Base-by-base conservation (phyloP, 257 asterid genomes). In the Solanum sitiens region DNA sequence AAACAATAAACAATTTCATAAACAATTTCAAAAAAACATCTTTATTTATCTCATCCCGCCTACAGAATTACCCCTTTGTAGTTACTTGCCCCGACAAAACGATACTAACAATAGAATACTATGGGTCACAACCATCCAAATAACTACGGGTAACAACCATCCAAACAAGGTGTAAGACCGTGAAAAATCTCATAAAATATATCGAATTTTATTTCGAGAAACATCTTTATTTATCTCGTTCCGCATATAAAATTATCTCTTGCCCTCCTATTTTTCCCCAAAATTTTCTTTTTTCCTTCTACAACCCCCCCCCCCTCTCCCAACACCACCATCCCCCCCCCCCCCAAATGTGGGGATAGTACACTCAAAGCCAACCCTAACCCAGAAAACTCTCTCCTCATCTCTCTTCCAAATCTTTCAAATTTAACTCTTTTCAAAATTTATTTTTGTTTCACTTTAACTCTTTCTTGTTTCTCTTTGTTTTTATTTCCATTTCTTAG, bases 341-440 rank as follows among this genome's bases (percentile, higher is more conserved):
- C 27, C 9, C 6, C 2, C 30, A 1, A 77, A 30, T 67, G 21
- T 89, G 89, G 91, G 94, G 94, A 87, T 70, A 47, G 68, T 80
- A 80, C 95, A 91, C 87, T 85, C 87, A 25, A 83, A 83, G 70
- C 89, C 89, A 87, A 84, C 89, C 87, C 89, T 93, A 93, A 89
- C 93, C 94, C 94, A 91, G 27, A 90, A 92, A 88, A 88, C 85
- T 83, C 87, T 75, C 87, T 33, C 25, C 25, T 42, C 39, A 37
- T 83, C 63, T 30, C 86, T 88, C 88, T 72, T 80, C 71, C 27
- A 44, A 75, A 68, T 77, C 53, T 77, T 27, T 70, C 53, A 42
- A 44, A 56, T 25, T 25, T 12, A 53, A 73, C 44, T 50, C 59
- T 47, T 47, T 47, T 14, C 59, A 47, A 47, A 47, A 47, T 9